These are phyloP conservation scores for Xerocomus spinulosus DNA, from an alignment of 768 basidiomycete genomes.

Conservation along the genomic window DNA sequence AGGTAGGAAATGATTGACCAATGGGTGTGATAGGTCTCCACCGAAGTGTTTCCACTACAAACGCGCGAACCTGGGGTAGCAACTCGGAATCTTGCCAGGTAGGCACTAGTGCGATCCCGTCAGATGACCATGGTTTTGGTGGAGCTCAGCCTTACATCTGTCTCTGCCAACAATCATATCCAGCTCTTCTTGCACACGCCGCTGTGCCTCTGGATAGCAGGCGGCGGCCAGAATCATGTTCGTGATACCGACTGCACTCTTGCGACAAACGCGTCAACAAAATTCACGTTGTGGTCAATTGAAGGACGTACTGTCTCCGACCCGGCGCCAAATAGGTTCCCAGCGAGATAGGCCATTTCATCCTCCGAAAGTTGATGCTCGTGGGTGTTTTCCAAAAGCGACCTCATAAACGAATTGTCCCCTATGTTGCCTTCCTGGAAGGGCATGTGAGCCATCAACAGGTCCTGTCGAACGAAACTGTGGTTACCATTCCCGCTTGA, in stretches of 20 bases:
- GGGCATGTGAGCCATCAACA: too few relatives aligned
- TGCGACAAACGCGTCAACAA: neutral
- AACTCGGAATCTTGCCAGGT: slow-evolving; percentile 29
- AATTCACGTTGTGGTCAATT: too few relatives aligned
- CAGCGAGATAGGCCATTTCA: slow-evolving; percentile 56
- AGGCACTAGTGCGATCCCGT: slow-evolving; percentile 25
- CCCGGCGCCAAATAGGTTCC: slow-evolving; percentile 56
- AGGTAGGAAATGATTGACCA: slow-evolving; percentile 11
- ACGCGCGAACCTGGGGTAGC: slow-evolving; percentile 35
- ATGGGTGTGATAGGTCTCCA: slow-evolving; percentile 31
- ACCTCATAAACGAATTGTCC: slow-evolving; percentile 42
- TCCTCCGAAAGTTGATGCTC: slow-evolving; percentile 46
- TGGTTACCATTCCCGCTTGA: slow-evolving; percentile 37
- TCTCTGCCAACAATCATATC: slow-evolving; percentile 45
- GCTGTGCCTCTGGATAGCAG: slow-evolving; percentile 47
- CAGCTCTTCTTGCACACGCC: slow-evolving; percentile 48
- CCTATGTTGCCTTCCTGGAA: slow-evolving; percentile 7
- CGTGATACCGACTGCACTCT: slow-evolving; percentile 49
- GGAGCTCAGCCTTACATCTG: slow-evolving; percentile 9
- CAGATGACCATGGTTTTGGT: neutral
- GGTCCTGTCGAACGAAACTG: neutral
- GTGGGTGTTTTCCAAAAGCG: slow-evolving; percentile 44
- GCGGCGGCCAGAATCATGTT: slow-evolving; percentile 52
- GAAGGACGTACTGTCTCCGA: slow-evolving; percentile 42
- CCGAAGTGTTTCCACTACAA: slow-evolving; percentile 32